phyloP scores from a whole-genome alignment of 2,329 filamentous ascomycete species.

The Alternaria gansuensis region DNA sequence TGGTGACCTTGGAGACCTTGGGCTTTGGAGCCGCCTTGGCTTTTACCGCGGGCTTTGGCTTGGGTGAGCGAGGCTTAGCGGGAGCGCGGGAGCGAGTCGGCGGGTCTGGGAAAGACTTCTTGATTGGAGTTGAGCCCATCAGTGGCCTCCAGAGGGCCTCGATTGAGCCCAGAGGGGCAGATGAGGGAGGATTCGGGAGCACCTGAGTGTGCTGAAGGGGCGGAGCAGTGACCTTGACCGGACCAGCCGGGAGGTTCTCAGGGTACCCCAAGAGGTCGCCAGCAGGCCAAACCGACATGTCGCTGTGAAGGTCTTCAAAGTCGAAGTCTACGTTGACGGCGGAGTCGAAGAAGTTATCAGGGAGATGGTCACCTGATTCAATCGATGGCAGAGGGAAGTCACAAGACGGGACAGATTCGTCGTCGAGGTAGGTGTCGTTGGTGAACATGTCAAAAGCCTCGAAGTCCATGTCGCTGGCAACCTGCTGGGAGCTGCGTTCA shows the following conservation, averaged over 20 bases:
- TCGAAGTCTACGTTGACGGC: background rate
- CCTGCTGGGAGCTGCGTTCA: background rate
- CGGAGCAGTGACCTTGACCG: background rate
- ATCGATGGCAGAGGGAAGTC: background rate
- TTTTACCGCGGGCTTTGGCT: background rate
- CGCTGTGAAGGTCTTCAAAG: background rate
- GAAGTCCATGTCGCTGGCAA: constrained; percentile 3
- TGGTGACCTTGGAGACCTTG: background rate
- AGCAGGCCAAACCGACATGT: constrained; percentile 6
- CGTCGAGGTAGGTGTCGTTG: constrained; percentile 1
- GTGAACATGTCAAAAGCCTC: constrained; percentile 3
- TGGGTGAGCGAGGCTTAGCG: background rate
- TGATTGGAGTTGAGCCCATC: background rate
- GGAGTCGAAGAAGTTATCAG: background rate
- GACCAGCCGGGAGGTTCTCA: background rate
- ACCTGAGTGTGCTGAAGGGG: background rate
- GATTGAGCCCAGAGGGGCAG: background rate
- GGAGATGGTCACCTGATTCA: background rate
- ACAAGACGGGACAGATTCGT: background rate
- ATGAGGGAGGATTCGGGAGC: background rate
- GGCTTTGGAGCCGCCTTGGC: constrained; percentile 5
- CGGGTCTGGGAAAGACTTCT: background rate
- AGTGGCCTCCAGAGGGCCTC: constrained; percentile 9
- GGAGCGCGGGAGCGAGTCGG: background rate
- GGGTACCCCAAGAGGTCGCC: background rate